Base-by-base conservation (phyloP, 176 grass and related monocot genomes). In the Aegilops tauschii region DNA sequence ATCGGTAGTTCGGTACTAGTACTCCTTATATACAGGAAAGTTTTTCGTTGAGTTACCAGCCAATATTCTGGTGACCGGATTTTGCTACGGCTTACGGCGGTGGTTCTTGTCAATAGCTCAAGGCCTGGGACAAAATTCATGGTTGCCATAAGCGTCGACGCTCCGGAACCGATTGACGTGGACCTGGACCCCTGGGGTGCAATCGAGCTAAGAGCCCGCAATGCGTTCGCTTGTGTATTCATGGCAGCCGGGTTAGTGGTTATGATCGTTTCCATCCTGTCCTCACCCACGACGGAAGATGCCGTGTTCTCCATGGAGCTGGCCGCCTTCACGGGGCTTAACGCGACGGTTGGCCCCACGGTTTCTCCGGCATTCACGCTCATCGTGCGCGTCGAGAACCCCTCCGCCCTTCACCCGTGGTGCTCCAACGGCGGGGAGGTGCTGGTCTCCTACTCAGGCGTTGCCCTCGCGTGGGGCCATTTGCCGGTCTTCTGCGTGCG, bases 381-480 rank as follows among this genome's bases (percentile, higher is more conserved):
- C 59, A 36, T 18, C 39, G 10, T 84, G 36, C 83, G 30, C 2
- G 59, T 49, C 12, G 3, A 66, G 56, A 76, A 84, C 72, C 37
- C 28, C 59, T 20, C 11, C 21, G 1, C 12, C 44, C 8, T 76
- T 28, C 71, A 25, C 2, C 13, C 39, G 18, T 76, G 59, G 83
- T 84, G 83, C 83, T 76, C 45, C 58, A 50, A 16, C 18, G 83
- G 83, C 39, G 83, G 83, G 0, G 71, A 76, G 71, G 83, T 65
- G 4, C 29, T 76, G 1, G 83, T 84, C 0, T 84, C 83, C 40
- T 84, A 84, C 83, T 65, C 82, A 11, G 39, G 31, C 2, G 71
- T 76, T 8, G 45, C 45, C 45, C 45, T 49, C 3, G 45, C 45
- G 45, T 14, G 70, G 42, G 45, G 45, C 45, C 45, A 49, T 49